A percentile compares a stretch with the other conserved stretches of the same genome.
Evolutionary conservation across 2,329 filamentous ascomycete genomes (phyloP).

Genomic region (Coniochaeta sp.): DNA sequence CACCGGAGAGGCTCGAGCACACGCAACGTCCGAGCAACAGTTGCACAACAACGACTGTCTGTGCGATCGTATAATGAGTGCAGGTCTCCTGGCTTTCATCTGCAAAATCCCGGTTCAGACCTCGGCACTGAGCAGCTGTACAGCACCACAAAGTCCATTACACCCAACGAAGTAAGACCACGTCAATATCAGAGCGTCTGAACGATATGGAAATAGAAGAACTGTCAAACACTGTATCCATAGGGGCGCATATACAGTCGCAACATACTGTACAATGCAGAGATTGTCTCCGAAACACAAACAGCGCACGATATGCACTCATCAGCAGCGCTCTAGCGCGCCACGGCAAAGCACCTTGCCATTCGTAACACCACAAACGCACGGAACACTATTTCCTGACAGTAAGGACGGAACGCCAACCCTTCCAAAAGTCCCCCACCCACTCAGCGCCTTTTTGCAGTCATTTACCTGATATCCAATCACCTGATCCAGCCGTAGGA

Average conservation of each 20-base stretch:
- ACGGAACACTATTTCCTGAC: neutral
- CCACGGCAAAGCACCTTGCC: neutral
- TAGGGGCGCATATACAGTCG: neutral
- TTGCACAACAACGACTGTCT: neutral
- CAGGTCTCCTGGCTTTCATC: neutral
- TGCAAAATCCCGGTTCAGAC: neutral
- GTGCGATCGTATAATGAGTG: neutral
- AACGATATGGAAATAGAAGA: too few relatives aligned
- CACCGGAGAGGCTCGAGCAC: neutral
- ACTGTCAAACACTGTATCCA: neutral
- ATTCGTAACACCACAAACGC: neutral
- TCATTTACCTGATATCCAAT: too few relatives aligned
- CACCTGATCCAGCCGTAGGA: too few relatives aligned
- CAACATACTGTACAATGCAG: neutral
- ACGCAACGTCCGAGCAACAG: neutral
- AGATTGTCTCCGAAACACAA: neutral
- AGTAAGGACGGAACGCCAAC: neutral
- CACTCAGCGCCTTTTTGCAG: too few relatives aligned
- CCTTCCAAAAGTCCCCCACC: too few relatives aligned
- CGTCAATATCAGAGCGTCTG: too few relatives aligned
- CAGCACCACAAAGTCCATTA: neutral
- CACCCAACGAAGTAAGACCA: neutral
- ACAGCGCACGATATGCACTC: neutral
- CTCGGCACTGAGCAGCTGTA: neutral
- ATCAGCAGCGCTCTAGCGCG: neutral